Conservation (phyloP, 495 filamentous ascomycete species). For the Chaetomium fimeti region DNA sequence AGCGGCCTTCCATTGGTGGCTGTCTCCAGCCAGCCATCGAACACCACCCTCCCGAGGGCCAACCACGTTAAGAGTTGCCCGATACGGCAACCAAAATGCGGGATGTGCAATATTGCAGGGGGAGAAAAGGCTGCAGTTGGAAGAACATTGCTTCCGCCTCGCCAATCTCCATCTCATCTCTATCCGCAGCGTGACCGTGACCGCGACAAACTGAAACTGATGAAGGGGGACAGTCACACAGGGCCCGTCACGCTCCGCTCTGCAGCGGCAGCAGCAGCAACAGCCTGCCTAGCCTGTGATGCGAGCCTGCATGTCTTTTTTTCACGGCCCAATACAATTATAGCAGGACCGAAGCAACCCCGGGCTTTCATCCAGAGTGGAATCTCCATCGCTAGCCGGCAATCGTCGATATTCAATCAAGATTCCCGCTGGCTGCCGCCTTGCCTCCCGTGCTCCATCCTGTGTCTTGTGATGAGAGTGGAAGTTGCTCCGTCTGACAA, state of each 20-base stretch:
- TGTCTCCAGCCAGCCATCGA: background rate
- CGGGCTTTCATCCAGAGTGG: conserved; percentile 13
- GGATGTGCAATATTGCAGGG: conserved; percentile 7
- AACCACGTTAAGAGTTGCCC: conserved; percentile 19
- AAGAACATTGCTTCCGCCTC: background rate
- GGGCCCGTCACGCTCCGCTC: background rate
- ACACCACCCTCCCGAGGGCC: background rate
- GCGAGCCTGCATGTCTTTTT: no score
- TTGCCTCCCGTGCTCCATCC: background rate
- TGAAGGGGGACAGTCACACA: background rate
- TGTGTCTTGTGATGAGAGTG: background rate
- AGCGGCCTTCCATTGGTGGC: background rate
- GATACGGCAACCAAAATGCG: conserved; percentile 14
- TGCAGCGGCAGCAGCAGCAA: background rate
- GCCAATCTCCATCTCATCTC: conserved; percentile 2
- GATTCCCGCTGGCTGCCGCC: background rate
- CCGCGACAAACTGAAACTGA: background rate
- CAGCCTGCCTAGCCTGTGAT: background rate
- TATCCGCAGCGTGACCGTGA: conserved; percentile 5
- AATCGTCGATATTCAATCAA: conserved; percentile 8
- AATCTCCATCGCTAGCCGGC: background rate
- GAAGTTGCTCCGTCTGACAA: conserved; percentile 10
- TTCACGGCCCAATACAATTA: conserved; percentile 7
- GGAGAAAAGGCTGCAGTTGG: conserved; percentile 5
- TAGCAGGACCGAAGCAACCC: conserved; percentile 21